Evolutionary conservation across 108 stramenopile species (phyloP).

Genomic region (Cyclotella baltica): DNA sequence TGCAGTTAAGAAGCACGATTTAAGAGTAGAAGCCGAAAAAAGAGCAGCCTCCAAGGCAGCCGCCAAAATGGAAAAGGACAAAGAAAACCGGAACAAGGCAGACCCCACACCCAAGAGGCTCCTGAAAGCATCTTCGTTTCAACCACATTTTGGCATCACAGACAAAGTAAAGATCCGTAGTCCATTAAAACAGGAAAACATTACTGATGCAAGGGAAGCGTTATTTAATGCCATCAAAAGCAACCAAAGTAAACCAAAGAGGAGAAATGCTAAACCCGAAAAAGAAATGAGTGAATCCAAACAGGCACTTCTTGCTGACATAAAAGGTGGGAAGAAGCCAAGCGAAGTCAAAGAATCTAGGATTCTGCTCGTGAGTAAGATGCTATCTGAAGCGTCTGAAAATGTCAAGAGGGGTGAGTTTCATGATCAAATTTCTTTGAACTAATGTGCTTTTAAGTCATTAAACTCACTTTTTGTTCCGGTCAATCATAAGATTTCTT

Average conservation of each 20-base stretch:
- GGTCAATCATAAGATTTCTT: slow-evolving; percentile 52
- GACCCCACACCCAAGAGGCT: slow-evolving; percentile 19
- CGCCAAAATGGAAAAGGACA: slow-evolving; percentile 40
- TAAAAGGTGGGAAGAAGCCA: slow-evolving; percentile 36
- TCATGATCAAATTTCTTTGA: neutral
- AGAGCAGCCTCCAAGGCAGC: slow-evolving; percentile 56
- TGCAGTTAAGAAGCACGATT: slow-evolving; percentile 79
- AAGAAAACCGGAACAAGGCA: slow-evolving; percentile 24
- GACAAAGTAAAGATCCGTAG: slow-evolving; percentile 24
- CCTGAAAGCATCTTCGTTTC: slow-evolving; percentile 31
- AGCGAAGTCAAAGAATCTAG: slow-evolving; percentile 53
- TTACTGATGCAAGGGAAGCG: slow-evolving; percentile 27
- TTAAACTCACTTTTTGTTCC: neutral
- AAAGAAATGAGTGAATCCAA: slow-evolving; percentile 5
- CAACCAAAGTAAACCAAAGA: slow-evolving; percentile 12
- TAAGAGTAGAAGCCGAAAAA: slow-evolving; percentile 52
- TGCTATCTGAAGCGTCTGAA: slow-evolving; percentile 73
- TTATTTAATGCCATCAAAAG: slow-evolving; percentile 25
- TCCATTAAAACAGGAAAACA: slow-evolving; percentile 5
- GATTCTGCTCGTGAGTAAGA: slow-evolving; percentile 78
- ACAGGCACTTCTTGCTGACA: slow-evolving; percentile 41
- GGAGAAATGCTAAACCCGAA: neutral
- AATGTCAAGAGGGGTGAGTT: slow-evolving; percentile 55
- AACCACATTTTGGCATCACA: slow-evolving; percentile 32
- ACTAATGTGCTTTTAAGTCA: neutral